Evolutionary conservation across 305 asterid genomes (phyloP).

Genomic region (Euphrasia arctica): DNA sequence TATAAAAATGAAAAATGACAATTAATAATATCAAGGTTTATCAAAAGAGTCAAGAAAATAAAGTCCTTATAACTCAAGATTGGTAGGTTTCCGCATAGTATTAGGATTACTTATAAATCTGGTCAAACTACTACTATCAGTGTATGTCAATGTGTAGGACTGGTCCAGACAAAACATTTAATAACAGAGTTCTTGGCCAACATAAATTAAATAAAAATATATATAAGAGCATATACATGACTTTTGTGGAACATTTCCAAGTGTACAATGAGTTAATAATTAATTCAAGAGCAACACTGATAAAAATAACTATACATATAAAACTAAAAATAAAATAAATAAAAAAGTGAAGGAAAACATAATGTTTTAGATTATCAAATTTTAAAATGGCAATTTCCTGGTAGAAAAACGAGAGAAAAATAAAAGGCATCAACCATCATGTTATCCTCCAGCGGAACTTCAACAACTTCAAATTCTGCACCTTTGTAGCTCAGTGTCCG

Average conservation of each 20-base stretch:
- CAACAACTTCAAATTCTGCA: conserved; percentile 94
- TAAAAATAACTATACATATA: no score
- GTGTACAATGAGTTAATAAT: conserved; percentile 17
- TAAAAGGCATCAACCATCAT: conserved; percentile 60
- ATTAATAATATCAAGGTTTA: conserved; percentile 4
- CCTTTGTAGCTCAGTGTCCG: conserved; percentile 99
- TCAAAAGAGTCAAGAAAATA: neutral
- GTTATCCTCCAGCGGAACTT: conserved; percentile 72
- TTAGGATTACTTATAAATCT: neutral
- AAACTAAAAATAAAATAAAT: no score
- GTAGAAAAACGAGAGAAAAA: conserved; percentile 20
- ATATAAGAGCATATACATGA: conserved; percentile 12
- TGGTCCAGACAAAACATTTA: conserved; percentile 13
- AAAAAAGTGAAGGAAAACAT: neutral
- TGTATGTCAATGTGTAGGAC: conserved; percentile 12
- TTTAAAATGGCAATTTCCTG: conserved; percentile 23
- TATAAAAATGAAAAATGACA: conserved; percentile 10
- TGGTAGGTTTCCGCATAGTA: neutral
- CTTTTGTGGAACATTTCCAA: neutral
- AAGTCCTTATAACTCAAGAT: conserved; percentile 11
- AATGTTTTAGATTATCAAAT: conserved; percentile 4
- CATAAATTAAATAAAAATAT: conserved; percentile 7
- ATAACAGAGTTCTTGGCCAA: conserved; percentile 13
- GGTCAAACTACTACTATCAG: conserved; percentile 22
- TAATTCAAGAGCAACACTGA: conserved; percentile 4